A percentile compares a stretch with the other conserved stretches of the same genome.
These are phyloP conservation scores for Hypoxylon lenormandii DNA, from an alignment of 495 filamentous ascomycete species.

Conservation along the genomic window DNA sequence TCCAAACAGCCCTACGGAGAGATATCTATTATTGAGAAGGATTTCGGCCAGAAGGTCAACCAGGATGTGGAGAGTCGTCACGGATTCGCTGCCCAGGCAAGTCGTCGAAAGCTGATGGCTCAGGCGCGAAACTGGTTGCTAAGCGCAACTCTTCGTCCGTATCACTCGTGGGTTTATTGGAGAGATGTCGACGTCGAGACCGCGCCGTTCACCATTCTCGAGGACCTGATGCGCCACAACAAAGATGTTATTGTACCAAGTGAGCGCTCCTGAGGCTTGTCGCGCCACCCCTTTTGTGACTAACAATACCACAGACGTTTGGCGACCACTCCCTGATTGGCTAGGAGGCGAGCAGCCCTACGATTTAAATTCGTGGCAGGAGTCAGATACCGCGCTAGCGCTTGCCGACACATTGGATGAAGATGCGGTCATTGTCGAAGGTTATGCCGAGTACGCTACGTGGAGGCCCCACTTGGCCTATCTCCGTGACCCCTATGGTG, in stretches of 20 bases:
- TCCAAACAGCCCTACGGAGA: conserved; percentile 88
- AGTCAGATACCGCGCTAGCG: conserved; percentile 94
- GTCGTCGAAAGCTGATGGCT: conserved; percentile 94
- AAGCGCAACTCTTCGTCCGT: conserved; percentile 90
- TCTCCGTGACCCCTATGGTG: conserved; percentile 94
- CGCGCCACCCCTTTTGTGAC: neutral
- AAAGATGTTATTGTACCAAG: conserved; percentile 99
- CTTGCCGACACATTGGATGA: conserved; percentile 96
- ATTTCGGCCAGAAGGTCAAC: conserved; percentile 97
- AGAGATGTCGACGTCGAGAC: conserved; percentile 98
- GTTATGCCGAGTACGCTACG: conserved; percentile 98
- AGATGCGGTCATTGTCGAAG: conserved; percentile 98
- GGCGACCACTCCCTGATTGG: conserved; percentile 98
- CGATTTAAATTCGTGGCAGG: conserved; percentile 99
- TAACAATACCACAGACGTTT: conserved; percentile 76
- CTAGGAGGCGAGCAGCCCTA: conserved; percentile 99
- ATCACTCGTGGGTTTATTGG: conserved; percentile 99
- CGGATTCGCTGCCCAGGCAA: conserved; percentile 96
- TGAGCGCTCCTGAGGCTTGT: conserved; percentile 62
- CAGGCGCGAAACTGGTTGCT: conserved; percentile 97
- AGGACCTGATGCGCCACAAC: conserved; percentile 98
- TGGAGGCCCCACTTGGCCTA: conserved; percentile 99
- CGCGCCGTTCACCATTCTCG: conserved; percentile 92
- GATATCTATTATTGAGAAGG: conserved; percentile 97
- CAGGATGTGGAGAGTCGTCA: conserved; percentile 98